These are phyloP conservation scores for Babesia divergens DNA, from an alignment of 169 alveolate species.

Conservation along the genomic window DNA sequence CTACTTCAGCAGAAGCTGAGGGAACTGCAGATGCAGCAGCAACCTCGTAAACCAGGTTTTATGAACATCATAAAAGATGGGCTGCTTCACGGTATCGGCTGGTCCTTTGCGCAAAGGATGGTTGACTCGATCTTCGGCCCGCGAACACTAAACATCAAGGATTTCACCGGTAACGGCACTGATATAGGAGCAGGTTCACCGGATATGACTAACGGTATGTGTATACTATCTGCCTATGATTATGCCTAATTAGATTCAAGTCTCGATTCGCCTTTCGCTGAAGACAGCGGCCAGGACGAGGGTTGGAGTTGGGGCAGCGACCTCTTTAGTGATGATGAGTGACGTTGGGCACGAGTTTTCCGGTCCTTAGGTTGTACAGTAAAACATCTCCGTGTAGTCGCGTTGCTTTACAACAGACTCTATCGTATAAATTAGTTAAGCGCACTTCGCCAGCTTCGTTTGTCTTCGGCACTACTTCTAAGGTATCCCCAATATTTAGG, in stretches of 20 bases:
- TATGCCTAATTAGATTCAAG: conserved; percentile 1
- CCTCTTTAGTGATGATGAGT: conserved; percentile 45
- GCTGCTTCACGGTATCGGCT: conserved; percentile 48
- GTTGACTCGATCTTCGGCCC: conserved; percentile 59
- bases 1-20: conserved; percentile 33
- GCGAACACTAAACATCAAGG: conserved; percentile 26
- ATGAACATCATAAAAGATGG: conserved; percentile 44
- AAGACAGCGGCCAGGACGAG: conserved; percentile 25
- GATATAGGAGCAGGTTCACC: neutral
- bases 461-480: neutral
- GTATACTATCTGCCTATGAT: neutral
- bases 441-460: neutral
- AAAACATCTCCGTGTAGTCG: conserved; percentile 48
- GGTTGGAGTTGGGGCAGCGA: conserved; percentile 68
- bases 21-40: conserved; percentile 30
- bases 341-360: conserved; percentile 23
- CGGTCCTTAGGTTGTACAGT: conserved; percentile 34
- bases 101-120: conserved; percentile 53
- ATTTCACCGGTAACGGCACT: neutral
- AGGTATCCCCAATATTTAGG: conserved; percentile 32
- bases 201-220: neutral
- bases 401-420: conserved; percentile 12
- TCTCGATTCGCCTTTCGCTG: conserved; percentile 16
- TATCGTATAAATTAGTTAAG: neutral
- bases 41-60: conserved; percentile 20